Evolutionary conservation across 2,329 filamentous ascomycete genomes (phyloP), one percentile per base, ranked within the genome.

Genomic region (Magnaporthiopsis incrustans): DNA sequence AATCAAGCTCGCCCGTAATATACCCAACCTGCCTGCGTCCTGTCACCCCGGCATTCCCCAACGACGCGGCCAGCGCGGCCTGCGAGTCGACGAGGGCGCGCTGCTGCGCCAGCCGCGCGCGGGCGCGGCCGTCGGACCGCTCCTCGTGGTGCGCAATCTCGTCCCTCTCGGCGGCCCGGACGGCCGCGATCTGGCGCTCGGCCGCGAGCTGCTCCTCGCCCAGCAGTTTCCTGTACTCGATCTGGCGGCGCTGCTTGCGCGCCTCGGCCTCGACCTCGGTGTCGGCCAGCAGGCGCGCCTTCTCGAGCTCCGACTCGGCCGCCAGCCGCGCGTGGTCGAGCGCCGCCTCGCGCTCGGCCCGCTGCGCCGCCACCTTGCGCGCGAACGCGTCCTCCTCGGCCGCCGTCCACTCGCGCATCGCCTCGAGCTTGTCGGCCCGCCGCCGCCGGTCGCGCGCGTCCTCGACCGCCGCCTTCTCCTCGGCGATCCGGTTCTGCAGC

Each of bases 1-100:
- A 81, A 66, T 78, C 78, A 70, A 84, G 65, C 74, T 85, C 83
- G 60, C 77, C 78, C 59, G 79, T 79, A 38, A 86, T 77, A 67
- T 78, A 85, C n/a, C 83, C 83, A 74, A 85, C 81, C 74, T 84
- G 81, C 66, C 79, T 77, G 68, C 80, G 73, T 57, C 71, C 72
- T n/a, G 73, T 72, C 8, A 74, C 72, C 33, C 73, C 73, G 25
- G 68, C 67, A 44, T 64, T 67, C 4, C 72, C 70, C 57, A 79
- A 67, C 64, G 72, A 75, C 50, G 71, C 71, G 25, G 77, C 78
- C 10, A 79, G 71, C 53, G 67, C 66, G 60, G 70, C 73, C 74
- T 80, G 78, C 60, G 76, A 77, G 59, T 81, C 77, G 11, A 83
- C 80, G 65, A 85, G 70, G 68, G 77, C 76, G 73, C 77, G 78